Conservation (phyloP, 495 filamentous ascomycete species). For the Penicillium macrosclerotiorum region DNA sequence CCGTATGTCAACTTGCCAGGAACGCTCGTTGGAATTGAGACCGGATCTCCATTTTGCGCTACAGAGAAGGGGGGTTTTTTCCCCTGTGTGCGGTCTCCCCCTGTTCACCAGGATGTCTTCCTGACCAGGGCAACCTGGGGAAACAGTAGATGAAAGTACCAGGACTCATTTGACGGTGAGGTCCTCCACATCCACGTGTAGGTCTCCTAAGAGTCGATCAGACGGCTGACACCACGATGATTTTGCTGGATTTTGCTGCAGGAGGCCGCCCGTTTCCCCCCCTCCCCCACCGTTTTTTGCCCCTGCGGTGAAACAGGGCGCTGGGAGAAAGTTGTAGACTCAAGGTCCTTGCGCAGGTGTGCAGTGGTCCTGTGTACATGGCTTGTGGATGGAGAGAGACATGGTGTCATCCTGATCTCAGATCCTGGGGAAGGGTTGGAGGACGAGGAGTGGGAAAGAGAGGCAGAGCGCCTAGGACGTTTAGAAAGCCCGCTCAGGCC, state of each 20-base stretch:
- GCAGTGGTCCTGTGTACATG: slow-evolving; percentile 11
- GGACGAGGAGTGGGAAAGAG: not conserved
- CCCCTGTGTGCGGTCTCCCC: not conserved
- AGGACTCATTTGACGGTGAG: not conserved
- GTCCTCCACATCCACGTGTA: slow-evolving; percentile 12
- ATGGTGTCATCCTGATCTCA: slow-evolving; percentile 13
- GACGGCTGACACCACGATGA: slow-evolving; percentile 9
- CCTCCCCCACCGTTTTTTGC: slow-evolving; percentile 33
- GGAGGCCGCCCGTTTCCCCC: slow-evolving; percentile 37
- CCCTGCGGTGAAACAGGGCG: slow-evolving; percentile 38
- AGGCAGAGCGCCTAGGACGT: too few relatives aligned
- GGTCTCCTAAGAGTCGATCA: not conserved
- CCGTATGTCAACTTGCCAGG: slow-evolving; percentile 12
- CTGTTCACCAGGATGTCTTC: slow-evolving; percentile 1
- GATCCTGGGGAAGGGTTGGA: slow-evolving; percentile 1
- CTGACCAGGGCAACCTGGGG: slow-evolving; percentile 4
- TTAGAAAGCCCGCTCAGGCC: too few relatives aligned
- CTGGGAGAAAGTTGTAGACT: slow-evolving; percentile 5
- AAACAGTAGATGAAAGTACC: not conserved
- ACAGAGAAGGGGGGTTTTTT: slow-evolving; percentile 9
- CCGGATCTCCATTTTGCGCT: slow-evolving; percentile 14
- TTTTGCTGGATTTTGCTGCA: slow-evolving; percentile 29
- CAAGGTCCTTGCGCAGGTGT: slow-evolving; percentile 5
- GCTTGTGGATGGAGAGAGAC: slow-evolving; percentile 2
- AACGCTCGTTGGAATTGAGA: slow-evolving; percentile 25